Evolutionary conservation across 345 rosid genomes (phyloP), one percentile per base, ranked within the genome.

Genomic region (Punica granatum): DNA sequence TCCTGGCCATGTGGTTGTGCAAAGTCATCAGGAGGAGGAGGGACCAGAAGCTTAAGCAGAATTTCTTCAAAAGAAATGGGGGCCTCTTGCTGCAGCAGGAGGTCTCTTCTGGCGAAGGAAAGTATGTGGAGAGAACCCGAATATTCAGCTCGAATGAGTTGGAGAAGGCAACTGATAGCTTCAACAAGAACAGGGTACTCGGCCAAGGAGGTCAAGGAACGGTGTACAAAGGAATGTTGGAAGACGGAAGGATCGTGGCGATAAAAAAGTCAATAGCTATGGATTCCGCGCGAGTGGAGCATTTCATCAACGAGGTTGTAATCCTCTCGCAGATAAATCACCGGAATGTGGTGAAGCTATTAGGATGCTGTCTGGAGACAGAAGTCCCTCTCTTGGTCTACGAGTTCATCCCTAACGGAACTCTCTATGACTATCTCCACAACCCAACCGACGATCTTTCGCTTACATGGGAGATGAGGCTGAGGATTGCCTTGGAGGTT

Each of bases 191-290:
- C 7, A 28, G 69, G 41, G 65, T 70, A 10, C 63, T 70, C 7
- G 73, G 73, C 6, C 68, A 53, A 31, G 73, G 73, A 15, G 73
- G 73, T 5, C 74, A 70, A 32, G 74, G 73, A 6, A 70, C 73
- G 2, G 67, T 69, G 3, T 69, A 69, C 61, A 69, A 69, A 59
- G 76, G 76, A 21, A 64, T 74, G 73, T 51, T 73, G 26, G 64
- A 25, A 21, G 72, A 73, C 21, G 72, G 73, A 10, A 26, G 69
- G 16, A 42, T 64, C 65, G 71, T 73, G 1, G 75, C 75, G 4
- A 68, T 73, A 16, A 73, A 73, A 41, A 58, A 68, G 46, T 67
- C 69, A 37, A 66, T 42, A 18, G 66, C 35, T 6, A 63, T 59
- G 60, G 53, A 67, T 6, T 30, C 39, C 2, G 56, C 19, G n/a